These are phyloP conservation scores for Spiraea crenata DNA, from an alignment of 331 rosid genomes.

Conservation along the genomic window DNA sequence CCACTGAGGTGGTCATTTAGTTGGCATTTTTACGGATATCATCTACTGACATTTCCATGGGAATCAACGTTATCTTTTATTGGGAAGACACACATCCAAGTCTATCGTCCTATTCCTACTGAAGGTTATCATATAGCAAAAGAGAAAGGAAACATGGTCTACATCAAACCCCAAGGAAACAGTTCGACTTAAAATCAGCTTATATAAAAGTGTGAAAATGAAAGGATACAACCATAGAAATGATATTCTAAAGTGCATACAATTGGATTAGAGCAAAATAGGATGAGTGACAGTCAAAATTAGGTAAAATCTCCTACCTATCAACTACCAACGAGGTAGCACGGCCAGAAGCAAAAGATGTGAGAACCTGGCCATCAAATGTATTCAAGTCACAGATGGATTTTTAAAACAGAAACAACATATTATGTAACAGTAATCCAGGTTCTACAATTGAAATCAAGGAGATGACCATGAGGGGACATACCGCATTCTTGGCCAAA, in stretches of 20 bases:
- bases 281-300: conserved; percentile 4
- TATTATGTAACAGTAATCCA: conserved; percentile 15
- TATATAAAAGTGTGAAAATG: not conserved
- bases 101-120: not conserved
- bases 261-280: not conserved
- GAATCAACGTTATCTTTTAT: not conserved
- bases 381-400: conserved; percentile 22
- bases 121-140: not conserved
- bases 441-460: conserved; percentile 21
- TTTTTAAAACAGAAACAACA: conserved; percentile 13
- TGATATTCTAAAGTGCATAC: not conserved
- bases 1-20: not conserved
- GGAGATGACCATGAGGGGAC: conserved; percentile 29
- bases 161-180: not conserved
- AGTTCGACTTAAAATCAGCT: not conserved
- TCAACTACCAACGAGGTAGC: conserved; percentile 98
- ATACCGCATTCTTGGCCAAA: conserved; percentile 97
- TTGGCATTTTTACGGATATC: not conserved
- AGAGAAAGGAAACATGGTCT: not conserved
- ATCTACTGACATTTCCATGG: not conserved
- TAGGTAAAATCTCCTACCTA: conserved; percentile 47
- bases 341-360: conserved; percentile 99
- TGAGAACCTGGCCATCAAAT: conserved; percentile 70
- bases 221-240: not conserved
- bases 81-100: not conserved